Evolutionary conservation across 352 stramenopile genomes (phyloP).

Genomic region (Blastocystis sp.): DNA sequence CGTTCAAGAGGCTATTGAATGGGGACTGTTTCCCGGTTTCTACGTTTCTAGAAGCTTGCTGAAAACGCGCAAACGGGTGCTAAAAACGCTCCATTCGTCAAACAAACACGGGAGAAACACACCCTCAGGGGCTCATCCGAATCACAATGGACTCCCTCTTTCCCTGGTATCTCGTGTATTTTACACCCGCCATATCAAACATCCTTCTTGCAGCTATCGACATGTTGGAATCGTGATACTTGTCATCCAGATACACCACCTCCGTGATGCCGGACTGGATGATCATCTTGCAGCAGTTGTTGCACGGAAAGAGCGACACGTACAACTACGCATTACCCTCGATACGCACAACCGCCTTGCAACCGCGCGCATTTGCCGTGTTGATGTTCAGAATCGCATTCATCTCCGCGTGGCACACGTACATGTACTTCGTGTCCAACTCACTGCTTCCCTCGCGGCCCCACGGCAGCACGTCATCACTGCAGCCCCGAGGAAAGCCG

Average conservation of each 20-base stretch:
- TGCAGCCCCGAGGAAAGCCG: slow-evolving; percentile 91
- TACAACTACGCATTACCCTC: slow-evolving; percentile 82
- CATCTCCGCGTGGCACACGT: slow-evolving; percentile 96
- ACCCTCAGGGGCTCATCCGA: slow-evolving; percentile 4
- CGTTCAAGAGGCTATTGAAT: slow-evolving; percentile 32
- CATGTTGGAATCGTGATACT: slow-evolving; percentile 85
- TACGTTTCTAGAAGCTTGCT: slow-evolving; percentile 1
- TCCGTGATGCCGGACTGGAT: slow-evolving; percentile 92
- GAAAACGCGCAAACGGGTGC: not conserved
- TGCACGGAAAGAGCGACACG: slow-evolving; percentile 95
- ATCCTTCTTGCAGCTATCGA: slow-evolving; percentile 81
- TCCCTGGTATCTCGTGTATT: slow-evolving; percentile 57
- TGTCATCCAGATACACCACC: slow-evolving; percentile 92
- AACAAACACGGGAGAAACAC: slow-evolving; percentile 23
- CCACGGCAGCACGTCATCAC: slow-evolving; percentile 91
- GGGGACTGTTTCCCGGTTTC: slow-evolving; percentile 36
- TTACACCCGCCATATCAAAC: slow-evolving; percentile 81
- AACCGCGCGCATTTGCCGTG: slow-evolving; percentile 84
- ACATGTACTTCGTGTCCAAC: slow-evolving; percentile 92
- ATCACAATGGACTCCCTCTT: slow-evolving; percentile 63
- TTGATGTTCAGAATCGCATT: slow-evolving; percentile 99
- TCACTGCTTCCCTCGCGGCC: slow-evolving; percentile 76
- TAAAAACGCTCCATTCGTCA: not conserved
- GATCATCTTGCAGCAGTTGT: slow-evolving; percentile 97
- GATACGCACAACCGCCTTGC: slow-evolving; percentile 75